A percentile compares a stretch with the other conserved stretches of the same genome.
phyloP scores from a whole-genome alignment of 345 rosid genomes.

The Hibiscus trionum region DNA sequence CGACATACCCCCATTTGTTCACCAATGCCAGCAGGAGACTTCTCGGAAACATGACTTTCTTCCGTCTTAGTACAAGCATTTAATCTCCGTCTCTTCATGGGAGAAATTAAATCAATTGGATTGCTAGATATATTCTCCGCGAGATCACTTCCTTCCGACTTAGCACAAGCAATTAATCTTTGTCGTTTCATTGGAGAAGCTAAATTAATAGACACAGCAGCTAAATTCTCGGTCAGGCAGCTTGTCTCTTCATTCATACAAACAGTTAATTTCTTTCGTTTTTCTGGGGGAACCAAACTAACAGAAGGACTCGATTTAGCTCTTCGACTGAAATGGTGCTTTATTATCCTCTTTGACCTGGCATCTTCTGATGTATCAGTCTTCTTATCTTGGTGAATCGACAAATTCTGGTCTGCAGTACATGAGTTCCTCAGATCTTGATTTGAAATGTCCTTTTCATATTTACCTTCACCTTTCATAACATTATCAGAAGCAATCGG shows the following conservation, averaged over 20 bases:
- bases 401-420: constrained; percentile 21
- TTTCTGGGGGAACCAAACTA: constrained; percentile 31
- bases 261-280: constrained; percentile 47
- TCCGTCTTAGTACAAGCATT: constrained; percentile 42
- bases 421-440: constrained; percentile 18
- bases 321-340: constrained; percentile 38
- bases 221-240: constrained; percentile 18
- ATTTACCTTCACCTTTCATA: background rate
- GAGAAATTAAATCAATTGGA: constrained; percentile 32
- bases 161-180: constrained; percentile 46
- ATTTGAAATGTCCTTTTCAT: constrained; percentile 16
- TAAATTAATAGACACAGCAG: background rate
- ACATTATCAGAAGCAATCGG: constrained; percentile 1
- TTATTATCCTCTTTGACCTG: constrained; percentile 29
- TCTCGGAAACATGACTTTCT: constrained; percentile 19
- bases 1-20: constrained; percentile 21
- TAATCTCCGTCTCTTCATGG: constrained; percentile 44
- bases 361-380: constrained; percentile 16
- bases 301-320: constrained; percentile 28
- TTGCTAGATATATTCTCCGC: constrained; percentile 20
- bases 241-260: constrained; percentile 34
- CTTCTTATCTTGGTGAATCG: constrained; percentile 16
- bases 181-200: constrained; percentile 31
- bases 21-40: constrained; percentile 13
- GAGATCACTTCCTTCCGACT: constrained; percentile 25